These are phyloP conservation scores for Penicillium soppii DNA, from an alignment of 495 filamentous ascomycete genomes.

Conservation along the genomic window DNA sequence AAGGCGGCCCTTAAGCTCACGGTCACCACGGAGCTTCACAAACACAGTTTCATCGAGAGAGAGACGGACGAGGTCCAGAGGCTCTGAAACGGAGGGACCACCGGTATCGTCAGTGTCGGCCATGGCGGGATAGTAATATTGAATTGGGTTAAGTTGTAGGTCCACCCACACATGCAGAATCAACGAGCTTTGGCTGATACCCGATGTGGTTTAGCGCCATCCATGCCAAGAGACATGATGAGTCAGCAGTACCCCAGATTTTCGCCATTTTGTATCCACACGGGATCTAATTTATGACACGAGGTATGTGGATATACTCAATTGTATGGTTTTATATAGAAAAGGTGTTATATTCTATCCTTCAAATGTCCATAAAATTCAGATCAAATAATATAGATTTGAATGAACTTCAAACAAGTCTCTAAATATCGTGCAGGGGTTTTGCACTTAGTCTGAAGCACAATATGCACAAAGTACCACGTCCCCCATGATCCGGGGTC, in stretches of 20 bases:
- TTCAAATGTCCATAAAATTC: neutral
- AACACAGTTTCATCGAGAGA: constrained; percentile 94
- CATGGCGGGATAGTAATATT: constrained; percentile 48
- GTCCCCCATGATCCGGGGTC: constrained; percentile 17
- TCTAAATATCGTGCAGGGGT: neutral
- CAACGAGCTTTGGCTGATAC: constrained; percentile 19
- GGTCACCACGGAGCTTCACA: constrained; percentile 92
- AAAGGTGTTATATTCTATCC: neutral
- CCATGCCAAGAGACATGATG: neutral
- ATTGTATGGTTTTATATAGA: too few species aligned
- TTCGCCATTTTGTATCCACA: neutral
- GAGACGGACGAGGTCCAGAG: constrained; percentile 91
- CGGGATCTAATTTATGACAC: constrained; percentile 3
- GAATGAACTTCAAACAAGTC: neutral
- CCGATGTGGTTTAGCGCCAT: constrained; percentile 18
- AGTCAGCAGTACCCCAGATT: constrained; percentile 26
- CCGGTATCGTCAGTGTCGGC: constrained; percentile 69
- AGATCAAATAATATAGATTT: neutral
- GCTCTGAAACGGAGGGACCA: constrained; percentile 68
- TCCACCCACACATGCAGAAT: constrained; percentile 13
- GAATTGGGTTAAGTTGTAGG: constrained; percentile 1
- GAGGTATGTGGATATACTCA: neutral
- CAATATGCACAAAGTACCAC: constrained; percentile 6
- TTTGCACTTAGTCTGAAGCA: constrained; percentile 2
- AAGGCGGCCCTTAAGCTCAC: constrained; percentile 90